Base-by-base conservation (phyloP, 768 basidiomycete species). In the Boletus fagicola region DNA sequence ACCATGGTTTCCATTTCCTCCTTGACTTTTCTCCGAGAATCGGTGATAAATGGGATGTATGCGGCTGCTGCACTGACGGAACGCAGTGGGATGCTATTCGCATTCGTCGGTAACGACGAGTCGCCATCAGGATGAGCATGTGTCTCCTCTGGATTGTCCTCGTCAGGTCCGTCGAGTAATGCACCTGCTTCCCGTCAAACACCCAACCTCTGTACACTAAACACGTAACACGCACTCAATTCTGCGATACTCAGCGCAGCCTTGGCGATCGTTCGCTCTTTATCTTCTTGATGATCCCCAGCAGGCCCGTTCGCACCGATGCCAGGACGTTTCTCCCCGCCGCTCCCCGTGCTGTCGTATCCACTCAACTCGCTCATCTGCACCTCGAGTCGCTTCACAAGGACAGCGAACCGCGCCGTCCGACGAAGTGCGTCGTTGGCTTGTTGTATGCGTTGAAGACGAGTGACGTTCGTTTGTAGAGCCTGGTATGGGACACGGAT, bases 191-290 rank as follows among this genome's bases (percentile, higher is more conserved):
- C 33, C 40, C 44, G 39, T 68, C 52, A 62, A 36, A 38, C 54
- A 36, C 49, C 15, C 46, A 3, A 20, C n/a, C 3, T 15, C 13
- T 12, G 1, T 28, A 33, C 38, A 48, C 40, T 38, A 13, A 35
- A 51, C 38, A 1, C n/a, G 2, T 20, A 15, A n/a, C 30, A 76
- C 87, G 63, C 59, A 92, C 94, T 80, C 43, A 98, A 77, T 71
- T 99, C 96, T 0, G 95, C 92, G 10, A 98, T 86, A 39, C 86
- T 94, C 64, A 98, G 75, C n/a, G 95, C 96, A 2, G 96, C 95
- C 72, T 95, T 95, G 2, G 94, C 89, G 65, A 98, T 86, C 16
- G 83, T 83, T 10, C 96, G 80, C 66, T 97, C 95, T 70, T 86
- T 87, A 62, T 92, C 90, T 30, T 92, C 88, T 64, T 88, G 88